Evolutionary conservation across 352 stramenopile genomes (phyloP), one percentile per base, ranked within the genome.

Genomic region (Phytophthora citrophthora): DNA sequence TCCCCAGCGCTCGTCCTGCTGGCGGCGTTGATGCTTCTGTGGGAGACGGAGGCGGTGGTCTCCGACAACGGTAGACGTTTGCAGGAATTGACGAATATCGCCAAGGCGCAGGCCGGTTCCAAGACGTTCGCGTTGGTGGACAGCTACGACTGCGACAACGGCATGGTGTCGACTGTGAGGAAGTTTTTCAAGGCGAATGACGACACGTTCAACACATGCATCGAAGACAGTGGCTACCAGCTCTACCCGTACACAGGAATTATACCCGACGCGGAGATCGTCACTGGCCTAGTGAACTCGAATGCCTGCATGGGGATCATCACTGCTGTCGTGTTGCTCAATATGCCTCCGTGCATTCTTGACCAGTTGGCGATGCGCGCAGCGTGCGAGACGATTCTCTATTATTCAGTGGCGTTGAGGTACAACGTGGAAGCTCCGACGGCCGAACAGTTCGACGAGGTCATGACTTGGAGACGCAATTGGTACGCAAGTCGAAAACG

Each of bases 211-310:
- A 59, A 75, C 54, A 64, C 57, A 47, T 90, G 83, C 62, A 66
- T 81, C 18, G 47, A 54, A 15, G 77, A 83, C 15, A 83, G 70
- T 27, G 53, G 51, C 16, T 90, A 90, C 57, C 71, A 84, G 53
- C 74, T 90, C 26, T 88, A 88, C 48, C 81, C 79, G 39, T 89
- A 81, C 71, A 80, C 74, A 9, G 81, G 83, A 15, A 54, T 73
- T 9, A 46, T 87, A 7, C 81, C 81, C 0, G 71, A 77, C 8
- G 71, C 70, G 15, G 38, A 64, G 7, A 64, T 74, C 51, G 61
- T 82, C 41, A 55, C 62, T n/a, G 64, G 51, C 26, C 74, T 92
- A 43, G 68, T 88, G 8, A 68, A 72, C 18, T 84, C 72, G 2
- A 56, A 63, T 26, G 54, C 71, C 29, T 92, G 83, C 49, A 77